Evolutionary conservation across 1,284 basidiomycete genomes (phyloP).

Genomic region (Porphyrellus sp.): DNA sequence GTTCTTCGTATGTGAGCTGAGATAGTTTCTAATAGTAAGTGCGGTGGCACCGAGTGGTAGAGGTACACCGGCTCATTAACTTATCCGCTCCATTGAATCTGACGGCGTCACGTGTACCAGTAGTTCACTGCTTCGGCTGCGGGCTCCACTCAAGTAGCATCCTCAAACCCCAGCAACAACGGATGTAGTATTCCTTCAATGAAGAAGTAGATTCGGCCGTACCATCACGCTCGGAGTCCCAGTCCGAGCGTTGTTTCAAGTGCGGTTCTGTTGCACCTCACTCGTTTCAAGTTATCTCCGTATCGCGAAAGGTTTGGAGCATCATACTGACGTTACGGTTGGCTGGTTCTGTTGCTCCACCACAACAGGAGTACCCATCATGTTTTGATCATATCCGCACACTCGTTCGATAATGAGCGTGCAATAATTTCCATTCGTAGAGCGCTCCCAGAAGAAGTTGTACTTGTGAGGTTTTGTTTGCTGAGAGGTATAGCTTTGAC

Average conservation of each 20-base stretch:
- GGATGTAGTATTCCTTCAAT: not conserved
- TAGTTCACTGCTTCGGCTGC: not conserved
- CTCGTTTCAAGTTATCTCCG: not conserved
- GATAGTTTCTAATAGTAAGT: too few species aligned
- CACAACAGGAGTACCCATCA: not conserved
- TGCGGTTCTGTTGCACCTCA: constrained; percentile 1
- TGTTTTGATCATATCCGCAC: not conserved
- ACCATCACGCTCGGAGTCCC: not conserved
- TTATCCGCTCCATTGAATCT: too few species aligned
- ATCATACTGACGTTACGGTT: not conserved
- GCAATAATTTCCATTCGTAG: not conserved
- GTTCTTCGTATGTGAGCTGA: too few species aligned
- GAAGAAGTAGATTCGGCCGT: not conserved
- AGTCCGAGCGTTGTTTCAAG: constrained; percentile 2
- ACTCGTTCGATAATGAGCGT: not conserved
- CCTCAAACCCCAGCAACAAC: not conserved
- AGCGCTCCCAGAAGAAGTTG: not conserved
- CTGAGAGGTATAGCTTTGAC: not conserved
- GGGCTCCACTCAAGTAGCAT: not conserved
- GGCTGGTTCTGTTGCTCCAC: not conserved
- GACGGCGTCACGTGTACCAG: constrained; percentile 9
- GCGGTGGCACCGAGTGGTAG: too few species aligned
- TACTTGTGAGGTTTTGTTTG: not conserved
- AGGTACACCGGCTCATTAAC: too few species aligned
- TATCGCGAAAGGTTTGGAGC: not conserved